These are phyloP conservation scores for Populus deltoides DNA, from an alignment of 345 rosid genomes.

Conservation along the genomic window DNA sequence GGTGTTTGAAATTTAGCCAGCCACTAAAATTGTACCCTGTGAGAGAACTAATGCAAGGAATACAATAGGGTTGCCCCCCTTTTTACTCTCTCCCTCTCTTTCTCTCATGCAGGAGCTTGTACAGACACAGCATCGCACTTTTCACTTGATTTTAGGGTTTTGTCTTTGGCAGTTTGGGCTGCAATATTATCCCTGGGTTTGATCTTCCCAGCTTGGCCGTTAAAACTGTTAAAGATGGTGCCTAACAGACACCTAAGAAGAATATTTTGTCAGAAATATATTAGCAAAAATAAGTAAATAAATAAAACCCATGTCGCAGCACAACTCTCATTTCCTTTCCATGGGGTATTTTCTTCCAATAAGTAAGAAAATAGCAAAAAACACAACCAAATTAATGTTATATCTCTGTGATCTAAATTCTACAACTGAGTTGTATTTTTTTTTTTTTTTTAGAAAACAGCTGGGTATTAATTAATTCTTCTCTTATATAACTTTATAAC, in stretches of 20 bases:
- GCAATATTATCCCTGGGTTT: not conserved
- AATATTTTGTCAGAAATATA: conserved; percentile 23
- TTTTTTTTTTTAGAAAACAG: no score
- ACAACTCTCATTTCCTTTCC: not conserved
- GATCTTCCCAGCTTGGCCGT: conserved; percentile 14
- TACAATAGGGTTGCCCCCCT: not conserved
- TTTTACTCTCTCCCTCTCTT: not conserved
- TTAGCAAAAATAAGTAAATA: not conserved
- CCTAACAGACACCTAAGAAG: conserved; percentile 2
- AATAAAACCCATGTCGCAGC: not conserved
- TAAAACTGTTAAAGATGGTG: conserved; percentile 19
- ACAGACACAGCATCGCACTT: not conserved
- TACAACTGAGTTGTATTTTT: rapidly evolving
- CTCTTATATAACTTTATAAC: not conserved
- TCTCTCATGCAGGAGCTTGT: not conserved
- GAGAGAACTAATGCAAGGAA: conserved; percentile 22
- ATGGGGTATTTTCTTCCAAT: not conserved
- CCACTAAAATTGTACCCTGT: conserved; percentile 24
- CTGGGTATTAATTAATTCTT: not conserved
- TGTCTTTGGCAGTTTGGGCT: not conserved
- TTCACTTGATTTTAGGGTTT: conserved; percentile 10
- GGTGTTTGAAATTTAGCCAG: conserved; percentile 23
- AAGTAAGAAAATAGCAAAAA: not conserved
- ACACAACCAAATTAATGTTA: not conserved
- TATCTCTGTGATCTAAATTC: not conserved